A percentile compares a stretch with the other conserved stretches of the same genome.
Conservation (phyloP, 768 basidiomycete species). For the Collybiopsis confluens region DNA sequence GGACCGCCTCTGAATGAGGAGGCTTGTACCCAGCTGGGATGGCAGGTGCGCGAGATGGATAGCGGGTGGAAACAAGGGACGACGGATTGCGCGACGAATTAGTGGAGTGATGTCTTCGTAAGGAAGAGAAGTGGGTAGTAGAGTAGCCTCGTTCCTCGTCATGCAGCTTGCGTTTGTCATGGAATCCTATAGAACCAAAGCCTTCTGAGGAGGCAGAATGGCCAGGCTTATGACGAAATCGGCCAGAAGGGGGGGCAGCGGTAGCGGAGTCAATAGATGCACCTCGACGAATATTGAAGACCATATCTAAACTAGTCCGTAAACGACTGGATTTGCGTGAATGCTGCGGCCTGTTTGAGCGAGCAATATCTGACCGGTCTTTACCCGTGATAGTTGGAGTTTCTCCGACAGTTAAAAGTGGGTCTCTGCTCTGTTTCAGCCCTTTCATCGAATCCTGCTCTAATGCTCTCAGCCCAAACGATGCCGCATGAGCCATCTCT, state of each 20-base stretch:
- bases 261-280: constrained; percentile 15
- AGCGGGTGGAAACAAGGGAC: constrained; percentile 16
- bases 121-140: constrained; percentile 11
- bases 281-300: constrained; percentile 51
- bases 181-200: not conserved
- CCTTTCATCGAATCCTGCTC: constrained; percentile 27
- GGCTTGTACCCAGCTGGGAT: constrained; percentile 8
- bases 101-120: constrained; percentile 17
- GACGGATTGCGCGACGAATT: constrained; percentile 15
- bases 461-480: constrained; percentile 24
- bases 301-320: constrained; percentile 57
- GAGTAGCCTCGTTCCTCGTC: constrained; percentile 31
- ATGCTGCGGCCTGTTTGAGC: constrained; percentile 13
- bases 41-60: not conserved
- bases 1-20: not conserved
- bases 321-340: constrained; percentile 32
- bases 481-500: constrained; percentile 14
- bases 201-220: constrained; percentile 7
- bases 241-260: not conserved
- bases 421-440: constrained; percentile 67
- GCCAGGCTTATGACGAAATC: not conserved
- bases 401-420: constrained; percentile 57
- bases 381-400: constrained; percentile 12
- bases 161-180: constrained; percentile 23
- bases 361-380: not conserved